These are phyloP conservation scores for Thermothelomyces thermophilus DNA, from an alignment of 2,329 filamentous ascomycete genomes.

Conservation along the genomic window DNA sequence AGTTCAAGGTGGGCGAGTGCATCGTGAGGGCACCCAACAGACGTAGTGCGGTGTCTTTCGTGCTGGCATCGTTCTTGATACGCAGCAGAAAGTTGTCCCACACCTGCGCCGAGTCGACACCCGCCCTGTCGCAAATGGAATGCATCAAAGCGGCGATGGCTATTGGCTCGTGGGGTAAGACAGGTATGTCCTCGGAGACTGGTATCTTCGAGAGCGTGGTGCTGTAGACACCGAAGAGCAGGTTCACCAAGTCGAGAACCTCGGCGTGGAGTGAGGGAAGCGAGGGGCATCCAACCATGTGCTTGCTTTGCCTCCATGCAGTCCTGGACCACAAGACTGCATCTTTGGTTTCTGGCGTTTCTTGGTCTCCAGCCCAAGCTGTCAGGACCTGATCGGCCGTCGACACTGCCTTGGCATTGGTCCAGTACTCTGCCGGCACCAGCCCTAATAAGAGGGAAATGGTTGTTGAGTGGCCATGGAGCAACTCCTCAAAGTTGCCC, in stretches of 20 bases:
- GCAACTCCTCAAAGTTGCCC: constrained; percentile 29
- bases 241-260: constrained; percentile 23
- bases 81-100: neutral
- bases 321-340: constrained; percentile 23
- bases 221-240: no score
- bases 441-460: constrained; percentile 47
- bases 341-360: neutral
- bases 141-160: constrained; percentile 37
- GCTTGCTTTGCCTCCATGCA: constrained; percentile 27
- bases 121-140: constrained; percentile 30
- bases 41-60: neutral
- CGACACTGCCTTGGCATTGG: constrained; percentile 39
- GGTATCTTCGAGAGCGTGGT: neutral
- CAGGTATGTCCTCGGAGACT: constrained; percentile 9
- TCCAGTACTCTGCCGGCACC: constrained; percentile 43
- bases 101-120: constrained; percentile 27
- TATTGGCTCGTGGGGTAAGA: constrained; percentile 31
- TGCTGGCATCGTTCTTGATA: neutral
- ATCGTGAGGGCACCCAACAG: neutral
- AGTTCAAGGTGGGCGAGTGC: neutral
- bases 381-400: constrained; percentile 36
- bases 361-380: constrained; percentile 13
- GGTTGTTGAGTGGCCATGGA: constrained; percentile 41
- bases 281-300: constrained; percentile 8
- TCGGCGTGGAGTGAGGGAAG: constrained; percentile 28